Base-by-base conservation (phyloP, 441 rosid genomes). In the Pelargonium citronellum region DNA sequence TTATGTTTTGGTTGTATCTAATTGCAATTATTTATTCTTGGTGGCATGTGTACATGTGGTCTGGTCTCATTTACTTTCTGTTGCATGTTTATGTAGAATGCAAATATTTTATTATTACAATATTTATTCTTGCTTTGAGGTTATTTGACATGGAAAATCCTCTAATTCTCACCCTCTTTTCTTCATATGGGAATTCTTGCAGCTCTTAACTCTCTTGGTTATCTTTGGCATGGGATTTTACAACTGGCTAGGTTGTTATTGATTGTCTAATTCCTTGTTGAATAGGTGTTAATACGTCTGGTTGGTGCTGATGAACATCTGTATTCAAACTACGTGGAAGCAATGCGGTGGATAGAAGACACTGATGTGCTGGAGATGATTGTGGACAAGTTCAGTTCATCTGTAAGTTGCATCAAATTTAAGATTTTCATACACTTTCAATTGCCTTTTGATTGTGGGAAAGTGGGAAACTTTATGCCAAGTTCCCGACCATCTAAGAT, bases 301-400 rank as follows among this genome's bases (percentile, higher is more conserved):
- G 74, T 93, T 69, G 97, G 97, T 58, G 90, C 91, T 64, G 98
- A 93, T 83, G 98, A 93, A 75, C 96, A 88, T 79, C 76, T 89
- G 79, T 93, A 87, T 79, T 63, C 95, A 67, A 93, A 79, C 84
- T 84, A 82, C 75, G 73, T 76, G 51, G 96, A 85, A 64, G 83
- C 86, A 76, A 87, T 93, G 89, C 91, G 82, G 77, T 91, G 98
- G 98, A 85, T 93, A 68, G 95, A 89, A 73, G 95, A 89, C 68
- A 89, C 90, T 62, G 87, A 91, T 84, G 87, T 91, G 58, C 76
- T 93, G 78, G 93, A 93, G 83, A 88, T 89, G 96, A 93, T 93
- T 79, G 87, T 85, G 55, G 89, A 88, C 79, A 93, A 91, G 82
- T 91, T 93, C 83, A 91, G 95, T 86, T 88, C 92, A 79, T 89